Base-by-base conservation (phyloP, 176 grass and related monocot genomes). In the Melocanna baccifera region DNA sequence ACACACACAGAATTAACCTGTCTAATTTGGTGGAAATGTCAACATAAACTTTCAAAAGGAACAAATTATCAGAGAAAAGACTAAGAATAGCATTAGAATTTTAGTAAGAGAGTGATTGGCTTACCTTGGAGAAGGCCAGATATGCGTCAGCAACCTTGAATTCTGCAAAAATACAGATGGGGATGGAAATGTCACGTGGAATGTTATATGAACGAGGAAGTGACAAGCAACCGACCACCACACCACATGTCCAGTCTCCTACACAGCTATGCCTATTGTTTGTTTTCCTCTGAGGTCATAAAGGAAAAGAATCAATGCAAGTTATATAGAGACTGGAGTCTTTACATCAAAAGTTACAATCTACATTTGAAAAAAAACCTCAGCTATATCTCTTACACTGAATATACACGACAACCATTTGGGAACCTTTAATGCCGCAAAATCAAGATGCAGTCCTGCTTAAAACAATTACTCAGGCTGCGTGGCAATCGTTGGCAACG, bases 11-110 rank as follows among this genome's bases (percentile, higher is more conserved):
- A 26, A 16, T 53, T 64, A 28, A 50, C 28, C 26, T 51, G 61
- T 75, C 63, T 75, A 67, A 25, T 6, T 48, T 56, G 25, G 9
- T 64, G 53, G 53, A 88, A 70, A 83, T 72, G 30, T 77, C n/a
- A 83, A 25, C 73, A 13, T n/a, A 37, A 43, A 29, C 73, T 77
- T 72, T 11, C 42, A 26, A 58, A 84, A 73, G 9, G 52, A 71
- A 18, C 7, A 76, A 69, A 82, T 46, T 26, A 62, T 30, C 51
- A 11, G 9, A 76, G 23, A 66, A 37, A 77, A 62, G 16, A 55
- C 5, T 12, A 12, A 0, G 9, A 41, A 57, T 30, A 30, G 8
- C 32, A 64, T 55, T 43, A 52, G 43, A 64, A 64, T 12, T 18
- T 80, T 3, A 34, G 46, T 19, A 64, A 79, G 57, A 52, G 29